Conservation (phyloP, 1,284 basidiomycete species). For the Erythrobasidium hasegawianum region DNA sequence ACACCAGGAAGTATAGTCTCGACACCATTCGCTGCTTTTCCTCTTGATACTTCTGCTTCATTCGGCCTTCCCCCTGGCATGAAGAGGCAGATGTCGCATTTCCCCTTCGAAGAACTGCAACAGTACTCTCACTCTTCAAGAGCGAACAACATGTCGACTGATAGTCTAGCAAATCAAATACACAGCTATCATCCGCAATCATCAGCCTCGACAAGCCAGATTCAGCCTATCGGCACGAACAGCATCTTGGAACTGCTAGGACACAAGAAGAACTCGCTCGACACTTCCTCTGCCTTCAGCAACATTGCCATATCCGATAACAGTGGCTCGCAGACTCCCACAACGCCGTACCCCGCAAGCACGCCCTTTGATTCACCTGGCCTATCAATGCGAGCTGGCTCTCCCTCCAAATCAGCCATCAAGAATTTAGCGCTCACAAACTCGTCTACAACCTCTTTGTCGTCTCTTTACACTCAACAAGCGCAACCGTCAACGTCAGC, state of each 20-base stretch:
- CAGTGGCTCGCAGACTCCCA: constrained; percentile 19
- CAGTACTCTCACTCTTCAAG: not conserved
- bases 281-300: not conserved
- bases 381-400: not conserved
- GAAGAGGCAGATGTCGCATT: not conserved
- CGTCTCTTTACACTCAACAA: not conserved
- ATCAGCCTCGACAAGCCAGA: constrained; percentile 10
- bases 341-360: not conserved
- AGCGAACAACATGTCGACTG: constrained; percentile 3
- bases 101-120: constrained; percentile 1
- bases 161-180: not conserved
- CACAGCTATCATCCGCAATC: not conserved
- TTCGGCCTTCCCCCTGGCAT: not conserved
- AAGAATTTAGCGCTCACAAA: not conserved
- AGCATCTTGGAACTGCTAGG: constrained; percentile 30
- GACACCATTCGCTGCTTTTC: constrained; percentile 10
- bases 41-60: constrained; percentile 18
- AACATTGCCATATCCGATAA: not conserved
- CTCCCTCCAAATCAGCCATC: constrained; percentile 1
- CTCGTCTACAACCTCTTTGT: not conserved
- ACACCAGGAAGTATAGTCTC: not conserved
- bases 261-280: constrained; percentile 18
- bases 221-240: constrained; percentile 23
- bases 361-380: constrained; percentile 6
- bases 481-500: not conserved